These are phyloP conservation scores for Adansonia grandidieri DNA, from an alignment of 441 rosid genomes.

Conservation along the genomic window DNA sequence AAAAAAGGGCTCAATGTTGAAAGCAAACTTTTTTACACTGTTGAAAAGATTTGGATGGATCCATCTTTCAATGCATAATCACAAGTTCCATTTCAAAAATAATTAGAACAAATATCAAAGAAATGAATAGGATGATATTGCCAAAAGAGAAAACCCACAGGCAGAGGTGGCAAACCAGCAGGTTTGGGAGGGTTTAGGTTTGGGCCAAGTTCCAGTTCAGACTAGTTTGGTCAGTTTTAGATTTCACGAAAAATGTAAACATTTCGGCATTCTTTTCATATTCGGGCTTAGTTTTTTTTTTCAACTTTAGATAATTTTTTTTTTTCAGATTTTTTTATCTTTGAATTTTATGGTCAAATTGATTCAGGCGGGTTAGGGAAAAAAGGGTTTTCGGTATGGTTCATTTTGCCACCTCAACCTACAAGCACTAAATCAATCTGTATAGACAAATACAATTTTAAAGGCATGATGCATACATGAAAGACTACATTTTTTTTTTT, in stretches of 20 bases:
- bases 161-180: not conserved
- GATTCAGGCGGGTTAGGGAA: not conserved
- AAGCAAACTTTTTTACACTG: constrained; percentile 22
- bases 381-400: not conserved
- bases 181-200: not conserved
- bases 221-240: not conserved
- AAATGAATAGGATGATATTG: constrained; percentile 1
- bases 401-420: not conserved
- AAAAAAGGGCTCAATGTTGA: constrained; percentile 25
- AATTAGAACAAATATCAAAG: not conserved
- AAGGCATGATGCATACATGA: not conserved
- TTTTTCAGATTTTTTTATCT: not conserved
- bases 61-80: not conserved
- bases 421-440: constrained; percentile 5
- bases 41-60: not conserved
- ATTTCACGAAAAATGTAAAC: not conserved
- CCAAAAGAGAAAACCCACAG: not conserved
- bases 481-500: not conserved
- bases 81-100: not conserved
- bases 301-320: not conserved
- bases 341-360: not conserved
- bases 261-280: not conserved
- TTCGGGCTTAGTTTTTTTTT: not conserved
- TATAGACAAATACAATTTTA: not conserved
- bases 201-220: not conserved